Conservation (phyloP, 495 filamentous ascomycete species). For the Penicillium crystallinum region DNA sequence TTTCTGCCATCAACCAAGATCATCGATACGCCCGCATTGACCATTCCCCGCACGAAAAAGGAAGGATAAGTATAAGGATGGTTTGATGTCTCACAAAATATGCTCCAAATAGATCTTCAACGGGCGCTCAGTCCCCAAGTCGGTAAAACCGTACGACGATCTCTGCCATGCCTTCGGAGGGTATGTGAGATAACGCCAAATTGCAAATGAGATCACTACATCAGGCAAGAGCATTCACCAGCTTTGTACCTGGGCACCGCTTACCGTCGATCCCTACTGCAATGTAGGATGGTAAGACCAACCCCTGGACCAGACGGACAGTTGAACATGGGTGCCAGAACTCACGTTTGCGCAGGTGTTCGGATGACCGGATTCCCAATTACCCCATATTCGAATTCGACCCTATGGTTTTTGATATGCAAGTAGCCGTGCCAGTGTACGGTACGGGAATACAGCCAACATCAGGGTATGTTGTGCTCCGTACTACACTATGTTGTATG, state of each 20-base stretch:
- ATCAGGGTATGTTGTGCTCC: neutral
- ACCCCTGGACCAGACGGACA: neutral
- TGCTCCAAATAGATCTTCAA: neutral
- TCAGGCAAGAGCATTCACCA: neutral
- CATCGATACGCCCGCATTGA: constrained; percentile 6
- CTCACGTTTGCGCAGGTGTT: neutral
- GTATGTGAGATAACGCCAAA: neutral
- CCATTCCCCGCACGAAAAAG: constrained; percentile 14
- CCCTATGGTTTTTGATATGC: constrained; percentile 7
- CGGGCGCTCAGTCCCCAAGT: neutral
- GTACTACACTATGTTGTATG: neutral
- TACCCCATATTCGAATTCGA: neutral
- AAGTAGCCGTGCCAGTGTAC: neutral
- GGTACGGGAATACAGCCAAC: neutral
- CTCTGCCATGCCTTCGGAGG: neutral
- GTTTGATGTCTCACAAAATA: constrained; percentile 9
- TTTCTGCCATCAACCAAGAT: constrained; percentile 1
- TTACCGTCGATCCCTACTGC: neutral
- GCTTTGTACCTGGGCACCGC: too few species aligned
- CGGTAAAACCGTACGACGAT: neutral
- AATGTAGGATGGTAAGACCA: neutral
- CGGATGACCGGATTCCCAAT: too few species aligned
- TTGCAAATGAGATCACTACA: neutral
- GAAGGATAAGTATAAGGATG: constrained; percentile 8
- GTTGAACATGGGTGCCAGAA: neutral